Percentiles rank a stretch among this genome's conserved stretches.
Evolutionary conservation across 2,329 filamentous ascomycete genomes (phyloP).

Genomic region (Scedosporium apiospermum): DNA sequence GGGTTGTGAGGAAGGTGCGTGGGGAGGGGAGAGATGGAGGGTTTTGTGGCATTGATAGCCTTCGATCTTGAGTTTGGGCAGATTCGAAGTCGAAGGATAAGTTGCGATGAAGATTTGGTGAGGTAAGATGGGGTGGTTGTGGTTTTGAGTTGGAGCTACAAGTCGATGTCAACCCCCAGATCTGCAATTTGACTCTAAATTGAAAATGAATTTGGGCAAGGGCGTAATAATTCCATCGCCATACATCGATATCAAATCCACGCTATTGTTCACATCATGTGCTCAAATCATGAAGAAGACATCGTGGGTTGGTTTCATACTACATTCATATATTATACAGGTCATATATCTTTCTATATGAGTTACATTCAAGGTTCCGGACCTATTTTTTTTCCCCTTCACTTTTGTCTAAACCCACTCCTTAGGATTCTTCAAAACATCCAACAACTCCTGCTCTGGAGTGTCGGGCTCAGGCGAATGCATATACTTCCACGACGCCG

Average conservation of each 20-base stretch:
- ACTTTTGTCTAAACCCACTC: slow-evolving; percentile 50
- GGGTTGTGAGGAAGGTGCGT: slow-evolving; percentile 36
- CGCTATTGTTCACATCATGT: no score
- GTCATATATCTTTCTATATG: neutral
- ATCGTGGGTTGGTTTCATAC: no score
- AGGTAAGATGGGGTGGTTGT: neutral
- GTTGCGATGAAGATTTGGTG: neutral
- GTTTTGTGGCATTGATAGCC: neutral
- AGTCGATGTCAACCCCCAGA: no score
- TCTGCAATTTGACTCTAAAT: no score
- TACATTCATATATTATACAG: neutral
- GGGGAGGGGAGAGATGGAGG: slow-evolving; percentile 19
- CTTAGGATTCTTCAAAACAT: slow-evolving; percentile 56
- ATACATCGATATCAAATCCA: no score
- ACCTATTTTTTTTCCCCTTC: neutral
- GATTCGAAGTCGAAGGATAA: neutral
- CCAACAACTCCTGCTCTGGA: slow-evolving; percentile 70
- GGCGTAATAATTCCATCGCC: no score
- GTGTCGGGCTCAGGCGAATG: slow-evolving; percentile 68
- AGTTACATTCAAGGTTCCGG: no score
- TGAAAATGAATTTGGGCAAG: no score
- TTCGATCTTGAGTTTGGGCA: no score
- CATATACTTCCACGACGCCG: slow-evolving; percentile 95
- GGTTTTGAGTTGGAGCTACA: no score
- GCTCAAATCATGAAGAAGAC: no score